These are phyloP conservation scores for Glonium stellatum DNA, from an alignment of 495 filamentous ascomycete genomes.

Conservation along the genomic window DNA sequence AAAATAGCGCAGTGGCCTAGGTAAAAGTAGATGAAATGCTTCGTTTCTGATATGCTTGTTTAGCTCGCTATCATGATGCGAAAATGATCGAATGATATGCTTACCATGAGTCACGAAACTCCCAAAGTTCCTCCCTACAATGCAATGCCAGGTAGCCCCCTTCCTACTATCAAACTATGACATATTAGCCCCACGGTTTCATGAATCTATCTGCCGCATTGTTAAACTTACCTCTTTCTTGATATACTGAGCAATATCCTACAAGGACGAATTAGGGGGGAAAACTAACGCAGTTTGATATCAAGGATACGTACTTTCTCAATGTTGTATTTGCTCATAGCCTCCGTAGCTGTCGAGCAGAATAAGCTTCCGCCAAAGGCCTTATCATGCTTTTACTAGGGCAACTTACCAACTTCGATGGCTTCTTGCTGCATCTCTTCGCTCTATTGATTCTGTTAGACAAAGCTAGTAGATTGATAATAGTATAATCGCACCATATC, in stretches of 20 bases:
- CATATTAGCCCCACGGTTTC: neutral
- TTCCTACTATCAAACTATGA: slow-evolving; percentile 78
- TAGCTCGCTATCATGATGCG: neutral
- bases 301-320: slow-evolving; percentile 62
- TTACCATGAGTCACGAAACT: slow-evolving; percentile 97
- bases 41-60: slow-evolving; percentile 62
- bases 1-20: slow-evolving; percentile 97
- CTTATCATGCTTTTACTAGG: neutral
- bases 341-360: slow-evolving; percentile 65
- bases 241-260: slow-evolving; percentile 97
- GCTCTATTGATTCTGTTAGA: slow-evolving; percentile 47
- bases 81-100: slow-evolving; percentile 15
- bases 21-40: slow-evolving; percentile 99
- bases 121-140: slow-evolving; percentile 96
- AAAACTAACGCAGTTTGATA: neutral
- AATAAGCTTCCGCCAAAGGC: slow-evolving; percentile 8
- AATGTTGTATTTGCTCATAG: slow-evolving; percentile 85
- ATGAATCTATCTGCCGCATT: neutral
- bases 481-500: slow-evolving; percentile 70
- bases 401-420: slow-evolving; percentile 77
- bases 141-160: slow-evolving; percentile 96
- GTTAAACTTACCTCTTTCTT: slow-evolving; percentile 71
- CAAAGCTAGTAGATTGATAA: neutral
- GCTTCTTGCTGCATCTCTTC: slow-evolving; percentile 96
- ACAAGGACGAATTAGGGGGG: neutral